Conservation (phyloP, 805 yeast genomes). For the Saccharomycopsis sp. region DNA sequence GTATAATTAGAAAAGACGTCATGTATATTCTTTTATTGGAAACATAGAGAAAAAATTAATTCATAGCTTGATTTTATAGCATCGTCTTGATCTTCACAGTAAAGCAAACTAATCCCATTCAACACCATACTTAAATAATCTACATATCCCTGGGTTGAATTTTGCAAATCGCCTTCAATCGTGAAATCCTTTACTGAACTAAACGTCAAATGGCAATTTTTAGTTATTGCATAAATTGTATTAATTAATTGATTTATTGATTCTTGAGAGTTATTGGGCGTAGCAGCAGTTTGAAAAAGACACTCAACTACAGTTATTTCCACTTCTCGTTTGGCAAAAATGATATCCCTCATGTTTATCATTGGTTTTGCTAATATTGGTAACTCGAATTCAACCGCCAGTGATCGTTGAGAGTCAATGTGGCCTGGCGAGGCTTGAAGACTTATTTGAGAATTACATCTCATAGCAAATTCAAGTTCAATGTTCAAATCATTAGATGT, state of each 20-base stretch:
- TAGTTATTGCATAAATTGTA: slow-evolving; percentile 14
- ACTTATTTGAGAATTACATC: background rate
- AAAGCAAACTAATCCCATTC: slow-evolving; percentile 9
- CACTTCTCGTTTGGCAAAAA: slow-evolving; percentile 18
- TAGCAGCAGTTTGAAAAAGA: background rate
- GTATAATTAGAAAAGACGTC: too few relatives aligned
- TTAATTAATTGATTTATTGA: background rate
- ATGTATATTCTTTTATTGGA: slow-evolving; percentile 8
- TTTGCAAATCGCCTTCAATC: slow-evolving; percentile 1
- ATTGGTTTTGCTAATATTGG: slow-evolving; percentile 17
- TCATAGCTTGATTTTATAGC: slow-evolving; percentile 16
- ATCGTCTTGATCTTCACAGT: slow-evolving; percentile 4
- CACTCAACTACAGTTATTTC: slow-evolving; percentile 13
- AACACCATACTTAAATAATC: slow-evolving; percentile 17
- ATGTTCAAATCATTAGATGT: slow-evolving; percentile 3
- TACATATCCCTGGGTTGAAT: slow-evolving; percentile 7
- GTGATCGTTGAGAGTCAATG: background rate
- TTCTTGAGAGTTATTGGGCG: background rate
- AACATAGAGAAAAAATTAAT: slow-evolving; percentile 15
- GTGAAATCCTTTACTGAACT: slow-evolving; percentile 1
- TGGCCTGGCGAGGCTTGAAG: background rate
- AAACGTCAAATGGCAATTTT: slow-evolving; percentile 2
- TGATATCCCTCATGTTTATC: slow-evolving; percentile 10
- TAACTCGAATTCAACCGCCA: slow-evolving; percentile 6
- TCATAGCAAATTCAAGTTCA: background rate